These are phyloP conservation scores for Diaporthe velutina DNA, from an alignment of 2,329 filamentous ascomycete species.

Conservation along the genomic window DNA sequence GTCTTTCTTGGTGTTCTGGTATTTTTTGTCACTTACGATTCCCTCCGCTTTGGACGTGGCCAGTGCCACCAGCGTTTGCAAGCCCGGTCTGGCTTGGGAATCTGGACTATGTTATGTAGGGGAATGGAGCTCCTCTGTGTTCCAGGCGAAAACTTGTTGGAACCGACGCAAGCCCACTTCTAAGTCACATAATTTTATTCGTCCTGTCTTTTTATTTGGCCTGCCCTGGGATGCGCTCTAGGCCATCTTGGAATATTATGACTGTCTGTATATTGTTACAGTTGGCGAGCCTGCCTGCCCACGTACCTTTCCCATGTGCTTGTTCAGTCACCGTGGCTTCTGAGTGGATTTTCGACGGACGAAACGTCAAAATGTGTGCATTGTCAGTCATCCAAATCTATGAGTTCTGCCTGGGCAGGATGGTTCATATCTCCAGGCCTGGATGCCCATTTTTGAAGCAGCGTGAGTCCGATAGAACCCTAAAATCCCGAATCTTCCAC, in stretches of 20 bases:
- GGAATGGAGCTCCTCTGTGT: background rate
- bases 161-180: background rate
- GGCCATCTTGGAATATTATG: background rate
- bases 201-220: background rate
- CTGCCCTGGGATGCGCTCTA: background rate
- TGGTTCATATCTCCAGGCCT: background rate
- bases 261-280: background rate
- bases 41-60: background rate
- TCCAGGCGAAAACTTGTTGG: background rate
- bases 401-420: background rate
- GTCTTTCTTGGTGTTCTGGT: conserved; percentile 33
- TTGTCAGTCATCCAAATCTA: background rate
- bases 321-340: background rate
- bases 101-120: background rate
- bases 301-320: background rate
- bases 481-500: background rate
- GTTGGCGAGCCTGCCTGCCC: background rate
- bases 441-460: background rate
- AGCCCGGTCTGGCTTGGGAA: background rate
- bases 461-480: background rate
- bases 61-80: background rate
- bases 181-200: conserved; percentile 11
- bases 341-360: background rate
- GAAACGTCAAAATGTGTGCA: background rate
- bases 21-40: background rate